phyloP scores from a whole-genome alignment of 83 land plant genomes.

The Thuja plicata region DNA sequence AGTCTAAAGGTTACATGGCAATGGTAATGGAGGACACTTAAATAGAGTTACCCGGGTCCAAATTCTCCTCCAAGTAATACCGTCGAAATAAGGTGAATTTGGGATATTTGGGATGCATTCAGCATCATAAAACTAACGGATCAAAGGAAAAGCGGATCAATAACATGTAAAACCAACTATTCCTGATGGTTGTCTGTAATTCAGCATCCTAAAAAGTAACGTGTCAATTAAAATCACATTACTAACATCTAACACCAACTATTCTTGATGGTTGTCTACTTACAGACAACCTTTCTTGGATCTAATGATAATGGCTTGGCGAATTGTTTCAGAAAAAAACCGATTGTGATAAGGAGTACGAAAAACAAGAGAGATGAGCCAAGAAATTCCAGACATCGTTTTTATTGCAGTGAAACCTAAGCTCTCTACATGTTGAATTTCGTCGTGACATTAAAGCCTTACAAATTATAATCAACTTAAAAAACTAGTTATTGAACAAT shows the following conservation, averaged over 20 bases:
- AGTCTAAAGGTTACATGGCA: not conserved
- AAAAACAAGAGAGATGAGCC: not conserved
- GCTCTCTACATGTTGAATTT: not conserved
- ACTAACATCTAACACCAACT: too few species aligned
- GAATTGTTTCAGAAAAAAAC: not conserved
- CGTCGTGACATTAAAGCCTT: not conserved
- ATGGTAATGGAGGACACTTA: not conserved
- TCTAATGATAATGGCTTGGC: not conserved
- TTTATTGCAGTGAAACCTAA: not conserved
- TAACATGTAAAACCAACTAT: not conserved
- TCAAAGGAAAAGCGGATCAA: not conserved
- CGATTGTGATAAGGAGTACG: not conserved
- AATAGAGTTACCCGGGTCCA: not conserved
- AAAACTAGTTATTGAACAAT: not conserved
- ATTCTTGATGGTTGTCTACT: too few species aligned
- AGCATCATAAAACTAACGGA: not conserved
- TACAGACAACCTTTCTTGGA: too few species aligned
- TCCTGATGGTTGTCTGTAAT: too few species aligned
- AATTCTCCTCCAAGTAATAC: not conserved
- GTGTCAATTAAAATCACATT: not conserved
- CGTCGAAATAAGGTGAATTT: not conserved
- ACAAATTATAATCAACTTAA: not conserved
- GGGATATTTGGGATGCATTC: not conserved
- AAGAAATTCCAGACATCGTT: not conserved
- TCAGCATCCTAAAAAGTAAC: not conserved